Evolutionary conservation across 2,329 filamentous ascomycete species (phyloP), one percentile per base, ranked within the genome.

Genomic region (Didymella keratinophila): DNA sequence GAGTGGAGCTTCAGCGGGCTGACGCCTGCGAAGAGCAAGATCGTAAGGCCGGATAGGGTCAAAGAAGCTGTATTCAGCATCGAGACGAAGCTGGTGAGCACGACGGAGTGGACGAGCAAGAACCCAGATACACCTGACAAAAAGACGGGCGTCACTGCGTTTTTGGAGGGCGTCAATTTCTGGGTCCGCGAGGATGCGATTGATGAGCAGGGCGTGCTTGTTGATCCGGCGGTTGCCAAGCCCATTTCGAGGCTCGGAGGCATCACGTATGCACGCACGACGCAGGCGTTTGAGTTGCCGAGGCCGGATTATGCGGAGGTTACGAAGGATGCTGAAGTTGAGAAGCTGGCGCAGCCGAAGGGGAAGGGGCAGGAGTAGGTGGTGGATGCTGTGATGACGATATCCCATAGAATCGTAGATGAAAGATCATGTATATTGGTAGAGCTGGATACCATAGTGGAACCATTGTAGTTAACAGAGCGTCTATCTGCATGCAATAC

Each of bases 161-260:
- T 96, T 32, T 82, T 97, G 12, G 92, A 97, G 79, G 94, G 92
- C 0, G 88, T 90, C 32, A 83, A 89, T 27, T 97, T 97, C 73
- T 97, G 93, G 92, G 92, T 88, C 2, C 81, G 93, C 52, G 92
- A 96, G 74, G 94, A 97, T 78, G 93, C 93, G 2, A 80, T 97
- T 60, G 91, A 96, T 68, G 86, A 91, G 72, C 88, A 92, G 9
- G 84, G 82, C 71, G 92, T 87, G 65, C 69, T 91, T 41, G 82
- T 98, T 56, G 90, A 96, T 75, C 86, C 91, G 11, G 84, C 79
- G 79, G 83, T 96, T 9, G 78, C 97, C 55, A 86, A 86, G 61
- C 92, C 94, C 0, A 83, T 97, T 16, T 87, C 86, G 63, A 86
- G 94, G 36, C 71, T 97, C 23, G 94, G 94, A 25, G 94, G 94